Conservation (phyloP, 345 rosid genomes). For the Salix exigua region DNA sequence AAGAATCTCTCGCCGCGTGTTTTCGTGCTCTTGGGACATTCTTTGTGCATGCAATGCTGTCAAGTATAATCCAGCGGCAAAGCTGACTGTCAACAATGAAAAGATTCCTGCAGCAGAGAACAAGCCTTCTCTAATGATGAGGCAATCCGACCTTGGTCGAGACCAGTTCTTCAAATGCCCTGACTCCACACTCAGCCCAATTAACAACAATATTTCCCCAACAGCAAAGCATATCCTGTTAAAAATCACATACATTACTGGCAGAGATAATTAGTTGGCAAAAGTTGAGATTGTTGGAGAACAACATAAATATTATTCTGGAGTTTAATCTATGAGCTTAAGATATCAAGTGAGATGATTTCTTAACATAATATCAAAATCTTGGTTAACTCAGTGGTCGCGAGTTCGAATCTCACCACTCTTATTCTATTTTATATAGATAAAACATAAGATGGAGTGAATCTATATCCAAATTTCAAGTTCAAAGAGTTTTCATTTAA, state of each 20-base stretch:
- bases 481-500: too few species aligned
- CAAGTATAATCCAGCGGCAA: constrained; percentile 69
- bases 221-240: constrained; percentile 72
- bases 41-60: constrained; percentile 67
- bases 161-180: constrained; percentile 83
- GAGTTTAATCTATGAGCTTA: too few species aligned
- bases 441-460: rapidly evolving
- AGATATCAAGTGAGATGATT: too few species aligned
- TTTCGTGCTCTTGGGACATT: constrained; percentile 47
- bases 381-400: too few species aligned
- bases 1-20: constrained; percentile 42
- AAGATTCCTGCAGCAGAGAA: constrained; percentile 78
- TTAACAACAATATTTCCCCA: constrained; percentile 63
- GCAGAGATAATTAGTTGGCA: not conserved
- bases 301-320: too few species aligned
- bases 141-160: constrained; percentile 62
- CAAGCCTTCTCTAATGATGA: constrained; percentile 60
- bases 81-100: constrained; percentile 55
- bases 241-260: not conserved
- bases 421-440: too few species aligned
- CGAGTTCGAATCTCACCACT: too few species aligned
- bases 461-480: too few species aligned
- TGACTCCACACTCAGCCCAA: constrained; percentile 84
- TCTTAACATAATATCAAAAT: too few species aligned
- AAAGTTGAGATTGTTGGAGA: too few species aligned